Conservation (phyloP, 1,284 basidiomycete genomes). For the Rugosomyces carneus region DNA sequence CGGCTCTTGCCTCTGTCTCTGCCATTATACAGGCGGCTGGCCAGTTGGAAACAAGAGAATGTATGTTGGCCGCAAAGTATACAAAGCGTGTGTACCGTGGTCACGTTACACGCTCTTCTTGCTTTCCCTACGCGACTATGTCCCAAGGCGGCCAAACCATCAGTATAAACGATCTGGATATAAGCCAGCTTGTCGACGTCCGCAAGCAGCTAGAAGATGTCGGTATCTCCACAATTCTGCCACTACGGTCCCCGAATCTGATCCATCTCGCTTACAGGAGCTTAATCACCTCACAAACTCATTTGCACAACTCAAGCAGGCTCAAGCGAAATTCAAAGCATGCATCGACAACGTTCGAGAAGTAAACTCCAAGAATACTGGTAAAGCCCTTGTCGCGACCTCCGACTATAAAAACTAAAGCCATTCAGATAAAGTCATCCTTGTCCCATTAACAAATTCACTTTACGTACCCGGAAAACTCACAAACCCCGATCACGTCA, state of each 20-base stretch:
- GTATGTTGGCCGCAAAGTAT: too few species aligned
- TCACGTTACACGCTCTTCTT: conserved; percentile 1
- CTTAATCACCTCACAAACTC: conserved; percentile 88
- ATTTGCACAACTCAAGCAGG: conserved; percentile 88
- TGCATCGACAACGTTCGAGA: conserved; percentile 84
- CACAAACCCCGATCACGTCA: conserved; percentile 77
- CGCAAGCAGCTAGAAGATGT: conserved; percentile 88
- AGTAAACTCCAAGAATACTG: conserved; percentile 68
- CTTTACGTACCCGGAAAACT: conserved; percentile 94
- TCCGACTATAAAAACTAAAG: neutral
- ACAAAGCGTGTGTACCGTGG: too few species aligned
- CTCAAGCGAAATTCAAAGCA: conserved; percentile 86
- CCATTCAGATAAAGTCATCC: conserved; percentile 70
- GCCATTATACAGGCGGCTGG: neutral
- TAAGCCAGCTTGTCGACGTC: conserved; percentile 80
- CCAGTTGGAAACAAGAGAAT: too few species aligned
- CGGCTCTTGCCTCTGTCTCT: neutral
- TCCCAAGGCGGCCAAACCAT: conserved; percentile 61
- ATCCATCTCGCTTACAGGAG: conserved; percentile 51
- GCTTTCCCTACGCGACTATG: conserved; percentile 10
- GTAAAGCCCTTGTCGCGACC: conserved; percentile 31
- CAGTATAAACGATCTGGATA: conserved; percentile 73
- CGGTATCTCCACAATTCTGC: conserved; percentile 11
- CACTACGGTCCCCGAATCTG: neutral
- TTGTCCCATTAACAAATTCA: conserved; percentile 91